Evolutionary conservation across 2,329 filamentous ascomycete species (phyloP).

Genomic region (Ceratocystis destructans): DNA sequence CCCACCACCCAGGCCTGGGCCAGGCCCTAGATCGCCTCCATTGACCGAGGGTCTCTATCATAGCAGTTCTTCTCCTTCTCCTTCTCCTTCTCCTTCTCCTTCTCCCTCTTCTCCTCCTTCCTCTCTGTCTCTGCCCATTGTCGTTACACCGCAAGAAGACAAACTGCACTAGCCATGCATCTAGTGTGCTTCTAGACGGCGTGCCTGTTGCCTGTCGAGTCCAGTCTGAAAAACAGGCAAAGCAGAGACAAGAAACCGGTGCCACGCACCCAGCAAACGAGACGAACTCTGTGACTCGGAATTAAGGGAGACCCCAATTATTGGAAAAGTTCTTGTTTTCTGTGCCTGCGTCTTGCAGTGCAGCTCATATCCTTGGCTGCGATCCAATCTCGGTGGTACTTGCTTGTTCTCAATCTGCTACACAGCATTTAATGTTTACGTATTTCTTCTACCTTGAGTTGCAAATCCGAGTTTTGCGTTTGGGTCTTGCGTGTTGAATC

Average conservation of each 20-base stretch:
- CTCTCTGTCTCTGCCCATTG: background rate
- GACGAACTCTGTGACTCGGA: background rate
- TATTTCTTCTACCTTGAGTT: too few relatives aligned
- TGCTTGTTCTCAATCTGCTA: background rate
- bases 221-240: background rate
- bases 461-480: too few relatives aligned
- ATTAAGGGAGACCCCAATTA: background rate
- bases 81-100: too few relatives aligned
- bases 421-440: background rate
- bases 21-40: too few relatives aligned
- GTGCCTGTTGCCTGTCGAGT: background rate
- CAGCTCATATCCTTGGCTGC: background rate
- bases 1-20: too few relatives aligned
- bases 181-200: background rate
- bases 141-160: background rate
- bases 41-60: too few relatives aligned
- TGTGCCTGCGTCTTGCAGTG: background rate
- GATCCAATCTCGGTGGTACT: background rate
- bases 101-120: background rate
- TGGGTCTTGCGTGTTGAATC: background rate
- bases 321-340: background rate
- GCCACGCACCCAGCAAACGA: background rate
- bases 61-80: too few relatives aligned
- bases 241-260: background rate
- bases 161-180: background rate